A percentile compares a stretch with the other conserved stretches of the same genome.
Conservation (phyloP, 352 stramenopile species). For the Phytophthora parvispora region DNA sequence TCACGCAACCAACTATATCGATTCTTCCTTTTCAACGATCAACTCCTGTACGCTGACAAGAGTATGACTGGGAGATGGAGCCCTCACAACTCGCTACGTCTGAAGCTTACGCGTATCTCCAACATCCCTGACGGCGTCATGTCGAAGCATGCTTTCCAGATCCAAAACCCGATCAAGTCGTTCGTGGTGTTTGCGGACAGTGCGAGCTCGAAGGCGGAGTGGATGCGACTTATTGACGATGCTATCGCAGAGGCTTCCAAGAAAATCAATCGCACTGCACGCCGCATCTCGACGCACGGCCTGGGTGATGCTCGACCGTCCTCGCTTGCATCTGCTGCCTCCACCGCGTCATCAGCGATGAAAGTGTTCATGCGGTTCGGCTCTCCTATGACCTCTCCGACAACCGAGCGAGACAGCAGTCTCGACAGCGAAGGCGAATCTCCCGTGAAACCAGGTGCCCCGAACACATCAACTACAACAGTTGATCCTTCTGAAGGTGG, state of each 20-base stretch:
- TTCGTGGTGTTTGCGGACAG: conserved; percentile 87
- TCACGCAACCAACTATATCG: conserved; percentile 89
- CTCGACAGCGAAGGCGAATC: conserved; percentile 22
- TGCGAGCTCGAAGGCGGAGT: conserved; percentile 74
- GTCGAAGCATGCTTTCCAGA: conserved; percentile 86
- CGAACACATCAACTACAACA: no score
- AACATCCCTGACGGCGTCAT: conserved; percentile 79
- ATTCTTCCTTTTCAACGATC: conserved; percentile 93
- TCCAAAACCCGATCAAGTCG: conserved; percentile 87
- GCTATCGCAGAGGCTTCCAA: conserved; percentile 77
- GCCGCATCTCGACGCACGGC: conserved; percentile 62
- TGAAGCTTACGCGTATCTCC: conserved; percentile 86
- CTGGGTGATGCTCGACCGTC: conserved; percentile 12
- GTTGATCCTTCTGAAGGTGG: neutral
- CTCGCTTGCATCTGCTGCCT: neutral
- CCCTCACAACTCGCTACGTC: conserved; percentile 85
- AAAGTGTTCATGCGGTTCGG: conserved; percentile 66
- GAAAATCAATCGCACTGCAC: conserved; percentile 80
- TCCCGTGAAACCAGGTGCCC: conserved; percentile 3
- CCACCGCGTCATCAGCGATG: conserved; percentile 46
- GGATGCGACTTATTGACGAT: conserved; percentile 86
- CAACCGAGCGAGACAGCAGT: conserved; percentile 14
- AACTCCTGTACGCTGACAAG: conserved; percentile 86
- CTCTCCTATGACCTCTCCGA: conserved; percentile 54
- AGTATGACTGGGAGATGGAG: conserved; percentile 86